Evolutionary conservation across 768 basidiomycete genomes (phyloP).

Genomic region (Pulveroboletus ravenelii): DNA sequence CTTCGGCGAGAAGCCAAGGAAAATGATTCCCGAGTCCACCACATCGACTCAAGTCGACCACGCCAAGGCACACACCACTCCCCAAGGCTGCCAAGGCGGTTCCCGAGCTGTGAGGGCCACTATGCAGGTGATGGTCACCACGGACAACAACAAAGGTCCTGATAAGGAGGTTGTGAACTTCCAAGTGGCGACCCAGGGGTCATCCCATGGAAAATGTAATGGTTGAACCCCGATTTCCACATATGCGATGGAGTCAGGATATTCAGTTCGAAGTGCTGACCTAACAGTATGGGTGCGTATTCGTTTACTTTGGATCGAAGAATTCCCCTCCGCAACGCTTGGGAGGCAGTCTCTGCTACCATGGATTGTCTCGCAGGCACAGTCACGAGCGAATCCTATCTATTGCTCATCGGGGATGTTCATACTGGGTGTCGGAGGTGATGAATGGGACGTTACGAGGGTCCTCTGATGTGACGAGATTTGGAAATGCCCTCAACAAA

Average conservation of each 20-base stretch:
- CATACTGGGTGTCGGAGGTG: neutral
- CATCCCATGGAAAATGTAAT: slow-evolving; percentile 1
- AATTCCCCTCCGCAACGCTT: neutral
- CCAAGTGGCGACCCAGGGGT: slow-evolving; percentile 3
- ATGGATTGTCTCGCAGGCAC: neutral
- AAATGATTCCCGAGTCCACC: neutral
- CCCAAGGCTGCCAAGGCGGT: neutral
- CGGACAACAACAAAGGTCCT: slow-evolving; percentile 6
- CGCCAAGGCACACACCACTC: neutral
- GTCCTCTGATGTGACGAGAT: neutral
- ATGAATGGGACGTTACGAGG: neutral
- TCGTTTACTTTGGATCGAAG: neutral
- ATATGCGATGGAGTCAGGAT: neutral
- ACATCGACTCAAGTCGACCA: slow-evolving; percentile 1
- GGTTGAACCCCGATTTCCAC: no score
- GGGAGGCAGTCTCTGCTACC: neutral
- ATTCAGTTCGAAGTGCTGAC: neutral
- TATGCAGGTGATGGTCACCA: neutral
- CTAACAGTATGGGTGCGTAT: neutral
- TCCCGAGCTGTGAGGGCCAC: neutral
- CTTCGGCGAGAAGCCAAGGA: no score
- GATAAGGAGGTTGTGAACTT: slow-evolving; percentile 8
- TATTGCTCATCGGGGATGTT: neutral
- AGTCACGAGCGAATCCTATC: neutral
- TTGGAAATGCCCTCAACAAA: neutral